Evolutionary conservation across 2,329 filamentous ascomycete genomes (phyloP).

Genomic region (Aspergillus luchuensis): DNA sequence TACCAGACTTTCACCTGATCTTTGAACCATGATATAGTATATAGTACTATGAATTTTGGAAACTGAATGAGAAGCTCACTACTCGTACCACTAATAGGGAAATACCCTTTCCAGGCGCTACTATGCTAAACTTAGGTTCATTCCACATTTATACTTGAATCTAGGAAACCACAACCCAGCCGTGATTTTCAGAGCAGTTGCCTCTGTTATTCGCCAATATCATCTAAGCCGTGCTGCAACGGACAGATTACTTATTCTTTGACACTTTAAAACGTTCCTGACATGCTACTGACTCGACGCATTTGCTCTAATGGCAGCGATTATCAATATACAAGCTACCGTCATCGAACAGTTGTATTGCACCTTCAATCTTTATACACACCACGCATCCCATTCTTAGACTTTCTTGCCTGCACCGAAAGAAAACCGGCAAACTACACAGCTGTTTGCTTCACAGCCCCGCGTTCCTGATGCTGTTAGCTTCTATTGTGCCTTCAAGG

Average conservation of each 20-base stretch:
- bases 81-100: background rate
- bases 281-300: background rate
- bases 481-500: background rate
- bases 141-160: background rate
- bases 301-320: background rate
- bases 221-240: background rate
- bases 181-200: background rate
- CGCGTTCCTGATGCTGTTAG: background rate
- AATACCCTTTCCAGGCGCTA: too few species aligned
- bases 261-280: background rate
- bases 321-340: background rate
- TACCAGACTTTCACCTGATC: too few species aligned
- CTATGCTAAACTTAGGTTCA: background rate
- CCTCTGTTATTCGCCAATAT: background rate
- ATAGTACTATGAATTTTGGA: too few species aligned
- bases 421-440: background rate
- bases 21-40: too few species aligned
- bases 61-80: too few species aligned
- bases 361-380: background rate
- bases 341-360: background rate
- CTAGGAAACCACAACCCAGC: background rate
- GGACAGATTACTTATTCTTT: background rate
- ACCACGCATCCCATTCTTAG: background rate
- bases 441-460: background rate
- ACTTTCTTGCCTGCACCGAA: background rate